Evolutionary conservation across 441 rosid genomes (phyloP).

Genomic region (Biscutella laevigata): DNA sequence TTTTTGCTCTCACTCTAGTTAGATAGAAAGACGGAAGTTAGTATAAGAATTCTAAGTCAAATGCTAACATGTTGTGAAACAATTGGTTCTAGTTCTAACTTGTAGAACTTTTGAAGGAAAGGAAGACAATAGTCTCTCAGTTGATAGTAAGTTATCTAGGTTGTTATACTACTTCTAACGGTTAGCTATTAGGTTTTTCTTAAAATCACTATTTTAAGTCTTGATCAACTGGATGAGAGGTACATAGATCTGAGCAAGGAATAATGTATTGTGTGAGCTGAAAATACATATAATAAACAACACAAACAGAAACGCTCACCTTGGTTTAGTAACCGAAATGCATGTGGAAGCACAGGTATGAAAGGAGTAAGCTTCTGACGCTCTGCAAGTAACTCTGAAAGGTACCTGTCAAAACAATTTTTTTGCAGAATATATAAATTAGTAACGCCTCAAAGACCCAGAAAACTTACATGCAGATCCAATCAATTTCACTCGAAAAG

Average conservation of each 20-base stretch:
- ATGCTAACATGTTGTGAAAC: neutral
- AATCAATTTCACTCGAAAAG: neutral
- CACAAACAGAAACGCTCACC: slow-evolving; percentile 39
- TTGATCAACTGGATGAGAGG: slow-evolving; percentile 7
- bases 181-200: neutral
- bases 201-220: neutral
- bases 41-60: slow-evolving; percentile 7
- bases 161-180: neutral
- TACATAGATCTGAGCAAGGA: slow-evolving; percentile 4
- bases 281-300: neutral
- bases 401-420: slow-evolving; percentile 47
- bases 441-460: slow-evolving; percentile 5
- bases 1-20: slow-evolving; percentile 31
- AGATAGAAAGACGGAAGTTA: slow-evolving; percentile 18
- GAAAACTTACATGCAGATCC: neutral
- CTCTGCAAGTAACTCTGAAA: slow-evolving; percentile 65
- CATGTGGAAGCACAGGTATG: slow-evolving; percentile 58
- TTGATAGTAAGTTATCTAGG: slow-evolving; percentile 2
- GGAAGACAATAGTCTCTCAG: neutral
- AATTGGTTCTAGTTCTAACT: slow-evolving; percentile 8
- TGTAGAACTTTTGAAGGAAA: neutral
- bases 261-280: neutral
- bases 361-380: slow-evolving; percentile 71
- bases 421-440: neutral
- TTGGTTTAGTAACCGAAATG: slow-evolving; percentile 60